A percentile compares a stretch with the other conserved stretches of the same genome.
phyloP scores from a whole-genome alignment of 805 yeast genomes.

The Crinitomyces ghanaensis region DNA sequence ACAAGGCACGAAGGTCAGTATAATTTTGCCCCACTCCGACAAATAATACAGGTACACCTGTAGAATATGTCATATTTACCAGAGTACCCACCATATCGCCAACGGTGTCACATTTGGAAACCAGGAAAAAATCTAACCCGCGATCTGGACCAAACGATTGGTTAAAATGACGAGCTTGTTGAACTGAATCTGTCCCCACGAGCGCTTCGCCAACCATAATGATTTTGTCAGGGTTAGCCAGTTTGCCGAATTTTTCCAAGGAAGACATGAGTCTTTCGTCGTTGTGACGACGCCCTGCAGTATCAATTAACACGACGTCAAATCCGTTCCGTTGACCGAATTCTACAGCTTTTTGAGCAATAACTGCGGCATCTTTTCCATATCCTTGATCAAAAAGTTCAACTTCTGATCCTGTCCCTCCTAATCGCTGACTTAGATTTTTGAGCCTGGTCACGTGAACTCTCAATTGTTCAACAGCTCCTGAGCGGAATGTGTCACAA shows the following conservation, averaged over 20 bases:
- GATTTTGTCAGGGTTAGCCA: slow-evolving; percentile 90
- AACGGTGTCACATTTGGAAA: slow-evolving; percentile 93
- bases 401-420: slow-evolving; percentile 32
- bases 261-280: slow-evolving; percentile 95
- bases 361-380: slow-evolving; percentile 94
- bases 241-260: slow-evolving; percentile 84
- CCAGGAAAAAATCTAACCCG: slow-evolving; percentile 76
- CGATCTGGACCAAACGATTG: slow-evolving; percentile 82
- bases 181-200: slow-evolving; percentile 94
- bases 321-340: slow-evolving; percentile 57
- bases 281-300: slow-evolving; percentile 96
- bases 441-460: slow-evolving; percentile 83
- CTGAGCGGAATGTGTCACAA: slow-evolving; percentile 95
- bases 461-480: slow-evolving; percentile 95
- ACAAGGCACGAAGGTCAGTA: slow-evolving; percentile 80
- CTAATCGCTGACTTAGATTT: slow-evolving; percentile 45
- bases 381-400: slow-evolving; percentile 91
- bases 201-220: slow-evolving; percentile 98
- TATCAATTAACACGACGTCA: slow-evolving; percentile 86
- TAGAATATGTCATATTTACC: slow-evolving; percentile 95
- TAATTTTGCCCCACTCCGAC: slow-evolving; percentile 97
- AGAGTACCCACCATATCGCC: slow-evolving; percentile 93
- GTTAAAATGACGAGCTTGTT: slow-evolving; percentile 88
- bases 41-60: slow-evolving; percentile 88
- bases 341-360: slow-evolving; percentile 83